Percentiles rank a stretch among this genome's conserved stretches.
These are phyloP conservation scores for Globisporangium yorkense DNA, from an alignment of 352 stramenopile species.

Conservation along the genomic window DNA sequence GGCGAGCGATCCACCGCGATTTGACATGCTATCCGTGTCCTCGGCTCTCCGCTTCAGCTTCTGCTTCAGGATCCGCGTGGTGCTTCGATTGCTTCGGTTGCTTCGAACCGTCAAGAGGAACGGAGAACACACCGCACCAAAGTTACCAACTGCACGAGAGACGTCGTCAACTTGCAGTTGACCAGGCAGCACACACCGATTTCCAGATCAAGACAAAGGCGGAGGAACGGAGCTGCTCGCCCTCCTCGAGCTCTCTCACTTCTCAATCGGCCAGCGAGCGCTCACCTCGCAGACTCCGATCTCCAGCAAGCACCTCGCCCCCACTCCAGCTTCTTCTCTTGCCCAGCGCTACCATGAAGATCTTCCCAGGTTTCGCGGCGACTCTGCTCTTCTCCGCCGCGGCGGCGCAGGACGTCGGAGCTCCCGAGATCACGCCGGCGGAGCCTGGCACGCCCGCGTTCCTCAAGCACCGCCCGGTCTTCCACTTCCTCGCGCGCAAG, in stretches of 20 bases:
- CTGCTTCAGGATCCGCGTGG: not conserved
- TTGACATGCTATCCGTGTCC: not conserved
- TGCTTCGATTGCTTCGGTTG: no score
- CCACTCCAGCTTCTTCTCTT: not conserved
- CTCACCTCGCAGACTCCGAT: not conserved
- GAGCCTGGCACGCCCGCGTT: conserved; percentile 32
- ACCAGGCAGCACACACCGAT: no score
- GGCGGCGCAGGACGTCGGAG: conserved; percentile 10
- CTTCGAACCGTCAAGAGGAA: no score
- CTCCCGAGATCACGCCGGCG: conserved; percentile 18
- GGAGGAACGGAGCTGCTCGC: no score
- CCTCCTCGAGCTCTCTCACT: not conserved
- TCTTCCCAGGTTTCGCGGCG: not conserved
- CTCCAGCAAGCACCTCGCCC: not conserved
- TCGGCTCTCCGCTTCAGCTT: not conserved
- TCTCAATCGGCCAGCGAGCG: not conserved
- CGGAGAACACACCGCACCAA: not conserved
- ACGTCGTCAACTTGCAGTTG: not conserved
- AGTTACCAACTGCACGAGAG: not conserved
- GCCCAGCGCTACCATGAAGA: not conserved
- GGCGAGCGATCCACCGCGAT: not conserved
- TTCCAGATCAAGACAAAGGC: no score
- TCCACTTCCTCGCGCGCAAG: conserved; percentile 52
- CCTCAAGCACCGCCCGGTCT: conserved; percentile 51
- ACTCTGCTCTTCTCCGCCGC: conserved; percentile 2